Percentiles rank a stretch among this genome's conserved stretches.
Evolutionary conservation across 345 rosid species (phyloP).

Genomic region (Conringia planisiliqua): DNA sequence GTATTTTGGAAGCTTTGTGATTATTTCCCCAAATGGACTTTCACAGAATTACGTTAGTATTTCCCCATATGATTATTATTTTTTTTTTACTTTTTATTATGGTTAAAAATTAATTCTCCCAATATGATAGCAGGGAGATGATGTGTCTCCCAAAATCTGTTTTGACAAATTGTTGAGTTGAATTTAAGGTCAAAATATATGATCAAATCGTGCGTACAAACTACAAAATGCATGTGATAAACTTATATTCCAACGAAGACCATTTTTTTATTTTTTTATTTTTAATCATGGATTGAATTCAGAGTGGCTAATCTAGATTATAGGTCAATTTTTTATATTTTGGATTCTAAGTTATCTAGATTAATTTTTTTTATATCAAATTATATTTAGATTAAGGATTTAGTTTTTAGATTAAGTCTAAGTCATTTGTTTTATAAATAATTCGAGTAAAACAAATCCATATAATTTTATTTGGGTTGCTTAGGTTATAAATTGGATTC

Average conservation of each 20-base stretch:
- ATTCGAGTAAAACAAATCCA: too few species aligned
- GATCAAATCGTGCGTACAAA: not conserved
- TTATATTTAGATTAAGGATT: too few species aligned
- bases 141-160: not conserved
- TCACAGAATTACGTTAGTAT: constrained; percentile 1
- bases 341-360: too few species aligned
- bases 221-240: not conserved
- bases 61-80: not conserved
- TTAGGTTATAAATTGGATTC: too few species aligned
- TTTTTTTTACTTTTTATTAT: not conserved
- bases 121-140: not conserved
- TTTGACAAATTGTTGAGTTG: not conserved
- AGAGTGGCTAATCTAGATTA: too few species aligned
- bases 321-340: too few species aligned
- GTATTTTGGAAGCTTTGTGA: constrained; percentile 17
- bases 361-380: too few species aligned
- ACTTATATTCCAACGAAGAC: not conserved
- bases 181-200: not conserved
- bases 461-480: too few species aligned
- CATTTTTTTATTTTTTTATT: too few species aligned
- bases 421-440: too few species aligned
- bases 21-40: constrained; percentile 30
- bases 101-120: not conserved
- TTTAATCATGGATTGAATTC: too few species aligned
- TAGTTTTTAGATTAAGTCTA: too few species aligned